A percentile compares a stretch with the other conserved stretches of the same genome.
phyloP scores from a whole-genome alignment of 768 basidiomycete species.

The Pulveroboletus sp. region DNA sequence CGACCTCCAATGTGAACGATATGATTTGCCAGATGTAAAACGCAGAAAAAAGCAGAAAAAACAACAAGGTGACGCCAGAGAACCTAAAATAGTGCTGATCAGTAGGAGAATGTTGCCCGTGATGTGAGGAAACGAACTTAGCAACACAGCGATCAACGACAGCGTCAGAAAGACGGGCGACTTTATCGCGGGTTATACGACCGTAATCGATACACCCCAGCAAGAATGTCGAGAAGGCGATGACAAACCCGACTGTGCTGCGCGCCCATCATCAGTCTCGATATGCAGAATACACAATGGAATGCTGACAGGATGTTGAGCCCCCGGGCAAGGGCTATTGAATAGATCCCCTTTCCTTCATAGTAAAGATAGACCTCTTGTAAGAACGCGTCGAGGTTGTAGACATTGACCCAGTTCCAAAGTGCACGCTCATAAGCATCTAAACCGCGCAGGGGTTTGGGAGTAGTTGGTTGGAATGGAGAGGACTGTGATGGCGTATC shows the following conservation, averaged over 20 bases:
- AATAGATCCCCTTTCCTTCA: conserved; percentile 93
- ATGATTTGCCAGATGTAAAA: conserved; percentile 89
- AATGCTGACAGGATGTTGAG: conserved; percentile 89
- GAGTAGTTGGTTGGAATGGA: conserved; percentile 19
- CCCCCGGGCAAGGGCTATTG: conserved; percentile 84
- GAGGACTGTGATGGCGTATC: conserved; percentile 29
- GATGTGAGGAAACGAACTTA: conserved; percentile 46
- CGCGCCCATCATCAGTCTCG: conserved; percentile 23
- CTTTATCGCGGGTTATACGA: conserved; percentile 60
- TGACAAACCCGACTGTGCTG: conserved; percentile 97
- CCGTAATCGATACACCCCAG: conserved; percentile 94
- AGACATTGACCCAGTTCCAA: conserved; percentile 99
- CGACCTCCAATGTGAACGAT: conserved; percentile 68
- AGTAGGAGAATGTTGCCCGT: conserved; percentile 5
- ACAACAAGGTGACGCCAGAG: conserved; percentile 78
- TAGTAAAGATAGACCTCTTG: conserved; percentile 97
- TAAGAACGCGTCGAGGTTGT: conserved; percentile 92
- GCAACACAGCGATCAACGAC: conserved; percentile 81
- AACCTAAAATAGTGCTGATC: conserved; percentile 45
- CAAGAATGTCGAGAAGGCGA: conserved; percentile 96
- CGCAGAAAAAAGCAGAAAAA: conserved; percentile 77
- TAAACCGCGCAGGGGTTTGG: conserved; percentile 59
- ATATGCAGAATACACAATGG: conserved; percentile 14
- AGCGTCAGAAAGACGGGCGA: conserved; percentile 71
- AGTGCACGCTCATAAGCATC: conserved; percentile 87